Evolutionary conservation across 306 rosid genomes (phyloP), one percentile per base, ranked within the genome.

Genomic region (Phaseolus lunatus): DNA sequence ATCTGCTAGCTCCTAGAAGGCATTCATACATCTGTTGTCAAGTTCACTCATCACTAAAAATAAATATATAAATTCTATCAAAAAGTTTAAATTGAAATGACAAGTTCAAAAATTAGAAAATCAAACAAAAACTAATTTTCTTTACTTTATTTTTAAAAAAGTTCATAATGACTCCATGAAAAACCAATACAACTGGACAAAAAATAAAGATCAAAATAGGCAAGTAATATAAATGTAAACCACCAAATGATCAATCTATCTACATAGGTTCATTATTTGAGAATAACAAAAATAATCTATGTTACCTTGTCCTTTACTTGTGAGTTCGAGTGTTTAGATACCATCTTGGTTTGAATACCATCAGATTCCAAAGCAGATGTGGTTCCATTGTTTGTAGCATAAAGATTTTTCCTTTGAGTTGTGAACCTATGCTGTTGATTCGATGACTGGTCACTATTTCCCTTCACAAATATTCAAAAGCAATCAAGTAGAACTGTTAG

Each of bases 1-100:
- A 91, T 90, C 96, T 80, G 91, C 96, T 86, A 85, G 90, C 96
- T 92, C 96, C 98, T 92, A 95, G 97, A 95, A 90, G 93, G 96
- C 92, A 92, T 95, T 92, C 96, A 95, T 84, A 95, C 70, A 89
- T 94, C 98, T 86, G 92, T 89, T 81, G 97, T 95, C 98, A 95
- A 92, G 93, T 89, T 92, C 89, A 87, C 82, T 86, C 93, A 92
- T 85, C 87, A 95, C 87, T 90, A 92, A 79, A 86, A 86, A 48
- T 47, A 73, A 79, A 84, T 75, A 72, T 66, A 63, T 16, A 80
- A 23, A 74, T 37, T 70, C 72, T 52, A 76, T 43, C 11, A 65
- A 49, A 74, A 41, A 6, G 66, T 9, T 45, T 27, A 57, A 71
- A 62, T 24, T 26, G 67, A 80, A 59, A 76, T 66, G 69, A 43